These are phyloP conservation scores for Fomitopsis palustris DNA, from an alignment of 1,284 basidiomycete genomes.

Conservation along the genomic window DNA sequence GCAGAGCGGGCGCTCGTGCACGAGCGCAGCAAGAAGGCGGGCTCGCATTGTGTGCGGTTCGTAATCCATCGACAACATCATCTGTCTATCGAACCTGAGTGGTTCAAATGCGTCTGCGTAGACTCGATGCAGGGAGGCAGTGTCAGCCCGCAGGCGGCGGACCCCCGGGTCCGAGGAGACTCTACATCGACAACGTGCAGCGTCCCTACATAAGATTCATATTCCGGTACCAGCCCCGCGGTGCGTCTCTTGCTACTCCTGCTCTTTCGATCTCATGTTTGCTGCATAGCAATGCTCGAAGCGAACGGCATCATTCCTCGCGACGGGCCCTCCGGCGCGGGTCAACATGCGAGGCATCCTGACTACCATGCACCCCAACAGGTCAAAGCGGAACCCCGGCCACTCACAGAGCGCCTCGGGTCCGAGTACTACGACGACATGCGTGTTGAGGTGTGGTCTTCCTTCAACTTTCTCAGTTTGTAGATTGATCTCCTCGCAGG, in stretches of 20 bases:
- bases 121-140: background rate
- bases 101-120: background rate
- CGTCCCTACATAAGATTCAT: conserved; percentile 6
- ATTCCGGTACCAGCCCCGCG: conserved; percentile 5
- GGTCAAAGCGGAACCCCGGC: background rate
- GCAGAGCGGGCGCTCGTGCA: conserved; percentile 14
- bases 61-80: background rate
- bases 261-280: background rate
- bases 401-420: background rate
- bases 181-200: background rate
- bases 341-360: background rate
- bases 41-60: conserved; percentile 17
- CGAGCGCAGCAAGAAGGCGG: conserved; percentile 23
- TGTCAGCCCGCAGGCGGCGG: background rate
- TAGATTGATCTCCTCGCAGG: background rate
- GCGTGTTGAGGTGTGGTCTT: conserved; percentile 1
- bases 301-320: conserved; percentile 2
- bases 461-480: background rate
- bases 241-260: background rate
- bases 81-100: background rate
- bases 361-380: background rate
- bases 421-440: conserved; percentile 1
- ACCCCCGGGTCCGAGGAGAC: background rate
- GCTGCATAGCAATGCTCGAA: background rate
- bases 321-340: background rate